Conservation (phyloP, 2,329 filamentous ascomycete genomes). For the Claviceps sp. region DNA sequence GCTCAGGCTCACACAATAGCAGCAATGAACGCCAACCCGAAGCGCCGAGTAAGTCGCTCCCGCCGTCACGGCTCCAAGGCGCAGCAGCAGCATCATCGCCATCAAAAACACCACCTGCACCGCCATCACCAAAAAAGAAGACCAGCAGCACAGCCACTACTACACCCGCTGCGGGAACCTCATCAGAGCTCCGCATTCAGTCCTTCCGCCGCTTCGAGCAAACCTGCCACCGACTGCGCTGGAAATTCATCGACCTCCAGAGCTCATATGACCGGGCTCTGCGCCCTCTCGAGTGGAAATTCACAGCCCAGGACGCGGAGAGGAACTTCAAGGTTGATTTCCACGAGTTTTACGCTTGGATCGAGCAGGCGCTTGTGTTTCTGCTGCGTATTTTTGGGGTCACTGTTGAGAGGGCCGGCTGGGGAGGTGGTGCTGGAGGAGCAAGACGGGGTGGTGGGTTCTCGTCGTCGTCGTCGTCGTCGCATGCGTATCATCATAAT, state of each 20-base stretch:
- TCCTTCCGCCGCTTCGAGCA: slow-evolving; percentile 46
- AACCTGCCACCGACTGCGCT: slow-evolving; percentile 45
- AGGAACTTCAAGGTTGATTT: slow-evolving; percentile 69
- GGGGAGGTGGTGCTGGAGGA: background rate
- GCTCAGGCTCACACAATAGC: background rate
- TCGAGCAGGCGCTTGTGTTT: slow-evolving; percentile 57
- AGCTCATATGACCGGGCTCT: slow-evolving; percentile 40
- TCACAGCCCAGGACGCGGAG: slow-evolving; percentile 34
- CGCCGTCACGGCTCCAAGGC: background rate
- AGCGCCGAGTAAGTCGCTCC: slow-evolving; percentile 2
- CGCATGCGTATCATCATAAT: slow-evolving; percentile 55
- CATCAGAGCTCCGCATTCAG: slow-evolving; percentile 10
- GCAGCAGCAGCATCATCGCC: background rate
- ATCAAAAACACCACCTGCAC: background rate
- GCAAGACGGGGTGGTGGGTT: background rate
- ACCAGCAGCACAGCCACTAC: no score
- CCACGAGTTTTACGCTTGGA: slow-evolving; percentile 60
- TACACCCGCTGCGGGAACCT: background rate
- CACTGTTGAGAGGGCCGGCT: slow-evolving; percentile 23
- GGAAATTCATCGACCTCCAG: slow-evolving; percentile 50
- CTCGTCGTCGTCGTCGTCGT: background rate
- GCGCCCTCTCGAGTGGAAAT: slow-evolving; percentile 20
- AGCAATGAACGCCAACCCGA: background rate
- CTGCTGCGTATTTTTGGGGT: slow-evolving; percentile 52
- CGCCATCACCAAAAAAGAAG: background rate